phyloP scores from a whole-genome alignment of 306 rosid genomes.

The Quercus bicolor region DNA sequence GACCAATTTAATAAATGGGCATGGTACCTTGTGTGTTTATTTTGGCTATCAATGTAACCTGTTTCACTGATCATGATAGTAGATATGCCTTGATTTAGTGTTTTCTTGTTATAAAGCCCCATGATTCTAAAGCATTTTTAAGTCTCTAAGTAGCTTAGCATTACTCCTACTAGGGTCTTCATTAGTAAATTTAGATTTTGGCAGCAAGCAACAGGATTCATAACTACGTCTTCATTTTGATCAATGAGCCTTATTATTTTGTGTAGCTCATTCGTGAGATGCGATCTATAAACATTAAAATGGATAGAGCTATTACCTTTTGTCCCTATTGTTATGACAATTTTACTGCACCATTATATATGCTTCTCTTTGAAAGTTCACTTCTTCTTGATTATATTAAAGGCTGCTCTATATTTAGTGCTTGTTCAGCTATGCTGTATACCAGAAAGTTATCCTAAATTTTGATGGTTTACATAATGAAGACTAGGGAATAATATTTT shows the following conservation, averaged over 20 bases:
- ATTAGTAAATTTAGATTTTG: neutral
- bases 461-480: neutral
- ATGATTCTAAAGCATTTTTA: neutral
- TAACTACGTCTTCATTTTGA: neutral
- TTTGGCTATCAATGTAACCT: neutral
- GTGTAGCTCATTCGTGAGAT: neutral
- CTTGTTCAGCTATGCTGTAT: neutral
- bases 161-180: neutral
- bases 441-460: neutral
- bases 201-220: neutral
- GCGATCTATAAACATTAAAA: neutral
- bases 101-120: neutral
- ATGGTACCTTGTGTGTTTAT: neutral
- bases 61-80: neutral
- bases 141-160: neutral
- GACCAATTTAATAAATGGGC: neutral
- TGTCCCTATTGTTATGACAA: neutral
- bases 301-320: neutral
- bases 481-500: neutral
- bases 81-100: neutral
- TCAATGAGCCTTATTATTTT: neutral
- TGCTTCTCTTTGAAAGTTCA: slow-evolving; percentile 6
- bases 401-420: neutral
- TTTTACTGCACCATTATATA: neutral
- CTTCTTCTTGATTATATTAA: neutral